Percentiles rank a stretch among this genome's conserved stretches.
Conservation (phyloP, 257 asterid genomes). For the Gardenia jasminoides region DNA sequence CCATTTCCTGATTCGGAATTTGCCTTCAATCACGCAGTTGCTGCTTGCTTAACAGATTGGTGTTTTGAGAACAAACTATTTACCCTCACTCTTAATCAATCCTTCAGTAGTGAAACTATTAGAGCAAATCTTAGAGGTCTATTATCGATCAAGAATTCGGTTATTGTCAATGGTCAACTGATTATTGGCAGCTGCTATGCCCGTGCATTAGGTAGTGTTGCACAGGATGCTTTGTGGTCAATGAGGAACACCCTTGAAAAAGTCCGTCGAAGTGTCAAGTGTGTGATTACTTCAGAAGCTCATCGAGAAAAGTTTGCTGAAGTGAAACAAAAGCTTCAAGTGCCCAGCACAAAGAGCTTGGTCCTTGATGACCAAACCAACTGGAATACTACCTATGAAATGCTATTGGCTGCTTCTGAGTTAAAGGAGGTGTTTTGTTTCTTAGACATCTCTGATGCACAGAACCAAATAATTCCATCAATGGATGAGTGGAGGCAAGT, state of each 20-base stretch:
- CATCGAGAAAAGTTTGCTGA: constrained; percentile 51
- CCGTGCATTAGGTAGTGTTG: constrained; percentile 55
- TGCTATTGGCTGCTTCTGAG: constrained; percentile 81
- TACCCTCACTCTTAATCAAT: constrained; percentile 50
- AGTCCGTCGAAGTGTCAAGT: constrained; percentile 72
- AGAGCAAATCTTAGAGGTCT: constrained; percentile 52
- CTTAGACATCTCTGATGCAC: constrained; percentile 64
- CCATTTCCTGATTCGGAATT: constrained; percentile 62
- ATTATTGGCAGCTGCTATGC: constrained; percentile 64
- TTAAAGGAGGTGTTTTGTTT: constrained; percentile 69
- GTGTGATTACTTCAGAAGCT: constrained; percentile 48
- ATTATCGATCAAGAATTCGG: constrained; percentile 44
- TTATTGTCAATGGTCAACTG: constrained; percentile 65
- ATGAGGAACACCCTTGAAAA: constrained; percentile 45
- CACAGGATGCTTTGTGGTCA: constrained; percentile 49
- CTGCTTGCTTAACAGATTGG: constrained; percentile 74
- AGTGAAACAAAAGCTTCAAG: constrained; percentile 73
- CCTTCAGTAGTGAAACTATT: constrained; percentile 31
- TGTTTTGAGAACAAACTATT: constrained; percentile 47
- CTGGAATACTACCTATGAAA: constrained; percentile 83
- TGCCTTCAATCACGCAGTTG: constrained; percentile 48
- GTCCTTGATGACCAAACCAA: constrained; percentile 52
- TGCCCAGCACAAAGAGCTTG: constrained; percentile 65
- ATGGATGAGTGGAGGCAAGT: constrained; percentile 76
- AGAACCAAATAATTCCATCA: constrained; percentile 43